Evolutionary conservation across 2,329 filamentous ascomycete genomes (phyloP).

Genomic region (Penicillium hordei): DNA sequence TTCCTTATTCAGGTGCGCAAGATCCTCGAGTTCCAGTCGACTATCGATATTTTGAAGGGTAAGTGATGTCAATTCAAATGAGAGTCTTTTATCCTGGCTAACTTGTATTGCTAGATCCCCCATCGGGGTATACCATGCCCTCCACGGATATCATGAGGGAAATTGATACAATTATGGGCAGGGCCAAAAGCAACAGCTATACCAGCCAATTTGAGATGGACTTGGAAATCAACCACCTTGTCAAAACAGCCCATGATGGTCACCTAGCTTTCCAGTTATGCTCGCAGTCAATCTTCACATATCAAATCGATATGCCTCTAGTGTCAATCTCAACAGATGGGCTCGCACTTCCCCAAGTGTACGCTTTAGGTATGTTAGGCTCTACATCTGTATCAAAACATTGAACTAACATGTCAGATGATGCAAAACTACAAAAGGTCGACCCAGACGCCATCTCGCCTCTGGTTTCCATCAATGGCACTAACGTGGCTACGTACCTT

Average conservation of each 20-base stretch:
- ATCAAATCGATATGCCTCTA: slow-evolving; percentile 43
- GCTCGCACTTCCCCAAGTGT: slow-evolving; percentile 58
- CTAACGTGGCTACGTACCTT: slow-evolving; percentile 49
- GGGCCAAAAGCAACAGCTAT: slow-evolving; percentile 46
- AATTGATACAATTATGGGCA: slow-evolving; percentile 49
- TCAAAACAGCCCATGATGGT: slow-evolving; percentile 62
- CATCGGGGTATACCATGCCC: slow-evolving; percentile 52
- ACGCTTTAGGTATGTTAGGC: slow-evolving; percentile 29
- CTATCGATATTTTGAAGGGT: slow-evolving; percentile 49
- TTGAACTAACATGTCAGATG: slow-evolving; percentile 12
- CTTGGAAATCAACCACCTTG: slow-evolving; percentile 53
- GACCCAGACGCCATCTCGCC: slow-evolving; percentile 45
- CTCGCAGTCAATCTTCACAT: slow-evolving; percentile 48
- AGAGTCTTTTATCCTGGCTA: neutral
- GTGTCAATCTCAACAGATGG: slow-evolving; percentile 64
- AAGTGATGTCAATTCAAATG: neutral
- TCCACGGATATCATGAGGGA: slow-evolving; percentile 50
- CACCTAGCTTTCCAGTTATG: slow-evolving; percentile 46
- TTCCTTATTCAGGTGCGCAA: slow-evolving; percentile 30
- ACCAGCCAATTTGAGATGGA: slow-evolving; percentile 58
- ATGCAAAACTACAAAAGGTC: slow-evolving; percentile 16
- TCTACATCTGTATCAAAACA: neutral
- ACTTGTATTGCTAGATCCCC: slow-evolving; percentile 43
- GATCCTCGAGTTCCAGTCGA: slow-evolving; percentile 52
- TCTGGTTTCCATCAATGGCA: slow-evolving; percentile 58